phyloP scores from a whole-genome alignment of 2,329 filamentous ascomycete species.

The Allantophomopsis lycopodina region DNA sequence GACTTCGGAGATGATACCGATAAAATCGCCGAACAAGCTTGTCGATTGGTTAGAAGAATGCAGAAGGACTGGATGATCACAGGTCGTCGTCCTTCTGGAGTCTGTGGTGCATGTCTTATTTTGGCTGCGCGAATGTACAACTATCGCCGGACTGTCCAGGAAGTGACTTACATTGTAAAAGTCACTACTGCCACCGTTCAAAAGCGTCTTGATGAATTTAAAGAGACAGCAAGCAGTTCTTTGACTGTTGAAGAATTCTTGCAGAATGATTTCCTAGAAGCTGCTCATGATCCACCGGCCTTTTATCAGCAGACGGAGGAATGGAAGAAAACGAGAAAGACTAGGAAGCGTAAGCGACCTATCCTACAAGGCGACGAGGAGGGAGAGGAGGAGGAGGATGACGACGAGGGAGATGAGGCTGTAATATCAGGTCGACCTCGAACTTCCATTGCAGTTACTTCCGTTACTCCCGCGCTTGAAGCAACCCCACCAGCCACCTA shows the following conservation, averaged over 20 bases:
- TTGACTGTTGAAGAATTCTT: slow-evolving; percentile 83
- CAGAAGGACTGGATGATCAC: slow-evolving; percentile 95
- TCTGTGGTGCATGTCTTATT: slow-evolving; percentile 88
- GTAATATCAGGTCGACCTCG: slow-evolving; percentile 5
- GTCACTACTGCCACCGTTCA: slow-evolving; percentile 89
- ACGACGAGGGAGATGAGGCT: slow-evolving; percentile 13
- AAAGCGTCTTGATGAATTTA: slow-evolving; percentile 85
- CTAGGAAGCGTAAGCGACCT: slow-evolving; percentile 25
- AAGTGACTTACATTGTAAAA: slow-evolving; percentile 97
- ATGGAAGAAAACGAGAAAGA: slow-evolving; percentile 36
- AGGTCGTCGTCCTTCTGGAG: slow-evolving; percentile 81
- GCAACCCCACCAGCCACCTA: slow-evolving; percentile 15
- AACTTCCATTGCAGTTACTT: slow-evolving; percentile 6
- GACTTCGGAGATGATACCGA: slow-evolving; percentile 77
- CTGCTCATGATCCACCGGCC: slow-evolving; percentile 68
- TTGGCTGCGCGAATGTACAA: slow-evolving; percentile 98
- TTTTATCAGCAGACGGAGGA: slow-evolving; percentile 56
- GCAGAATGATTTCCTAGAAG: slow-evolving; percentile 56
- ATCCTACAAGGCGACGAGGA: slow-evolving; percentile 12
- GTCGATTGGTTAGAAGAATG: slow-evolving; percentile 83
- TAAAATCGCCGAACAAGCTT: slow-evolving; percentile 77
- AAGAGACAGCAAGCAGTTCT: slow-evolving; percentile 67
- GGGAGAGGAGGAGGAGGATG: slow-evolving; percentile 8
- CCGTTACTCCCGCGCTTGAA: slow-evolving; percentile 5
- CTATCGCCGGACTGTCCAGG: slow-evolving; percentile 79